Base-by-base conservation (phyloP, 2,329 filamentous ascomycete species). In the Scedosporium minutisporum region DNA sequence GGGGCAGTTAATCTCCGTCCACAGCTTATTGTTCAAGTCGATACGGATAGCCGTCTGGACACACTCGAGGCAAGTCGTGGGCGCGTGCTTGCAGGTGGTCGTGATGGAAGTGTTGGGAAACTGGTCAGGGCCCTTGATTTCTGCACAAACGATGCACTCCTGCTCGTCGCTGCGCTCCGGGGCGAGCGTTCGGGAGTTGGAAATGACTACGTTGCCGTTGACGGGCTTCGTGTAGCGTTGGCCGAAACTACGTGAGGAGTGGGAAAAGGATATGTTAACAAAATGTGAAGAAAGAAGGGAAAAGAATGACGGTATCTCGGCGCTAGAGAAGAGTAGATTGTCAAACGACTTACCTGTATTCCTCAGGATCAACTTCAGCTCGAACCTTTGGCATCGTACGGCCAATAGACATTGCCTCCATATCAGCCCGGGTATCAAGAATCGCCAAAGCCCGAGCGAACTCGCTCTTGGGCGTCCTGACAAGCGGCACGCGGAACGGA, bases 1-100 rank as follows among this genome's bases (percentile, higher is more conserved):
- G 0, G 82, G 81, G 60, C 83, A 87, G 55, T 71, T 72, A 48
- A 85, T 76, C 9, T 78, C 73, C 41, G 78, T 75, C 76, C 78
- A 79, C 1, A 73, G 63, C 23, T 71, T 73, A 64, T 58, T 70
- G 33, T 67, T 67, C 14, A 77, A 58, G 57, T 75, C 73, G 1
- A 70, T 69, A 25, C 66, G 66, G 44, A 78, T 75, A 2, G 71
- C 75, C 6, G 67, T 65, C 7, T 70, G 67, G 3, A 78, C 29
- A 46, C 76, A 77, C 16, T 70, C 69, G 9, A 73, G 66, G 41
- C 76, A 77, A 12, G 73, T 69, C 1, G 42, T 65, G 2, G 74
- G 72, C 1, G 69, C 18, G 59, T 77, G 75, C 2, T 57, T 66
- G 65, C 75, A 77, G 16, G 66, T 63, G 14, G 68, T 64, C 1